Evolutionary conservation across 371 early-diverging fungal species (phyloP).

Genomic region (Synchytrium microbalum): DNA sequence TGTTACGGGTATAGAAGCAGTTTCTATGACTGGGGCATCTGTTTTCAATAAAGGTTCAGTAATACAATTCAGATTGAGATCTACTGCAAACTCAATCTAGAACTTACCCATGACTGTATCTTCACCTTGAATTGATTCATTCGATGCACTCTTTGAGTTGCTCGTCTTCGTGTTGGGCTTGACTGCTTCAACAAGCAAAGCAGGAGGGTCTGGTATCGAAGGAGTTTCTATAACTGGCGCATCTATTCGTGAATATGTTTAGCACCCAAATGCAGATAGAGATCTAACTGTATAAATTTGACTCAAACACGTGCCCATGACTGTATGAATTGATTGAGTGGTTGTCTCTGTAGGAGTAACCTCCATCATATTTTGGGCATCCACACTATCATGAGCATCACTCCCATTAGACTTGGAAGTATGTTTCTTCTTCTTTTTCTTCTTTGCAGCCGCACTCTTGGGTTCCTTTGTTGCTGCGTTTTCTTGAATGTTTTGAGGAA

Average conservation of each 20-base stretch:
- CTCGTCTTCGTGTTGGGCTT: not conserved
- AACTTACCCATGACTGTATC: no score
- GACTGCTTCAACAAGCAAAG: no score
- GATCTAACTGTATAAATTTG: not conserved
- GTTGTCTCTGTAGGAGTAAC: not conserved
- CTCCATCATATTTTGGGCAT: not conserved
- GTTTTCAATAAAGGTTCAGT: not conserved
- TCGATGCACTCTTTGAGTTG: not conserved
- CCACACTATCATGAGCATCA: not conserved
- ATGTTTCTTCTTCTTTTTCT: not conserved
- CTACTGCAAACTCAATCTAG: no score
- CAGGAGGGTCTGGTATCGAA: not conserved
- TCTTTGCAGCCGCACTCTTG: not conserved
- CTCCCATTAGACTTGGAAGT: not conserved
- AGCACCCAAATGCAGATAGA: not conserved
- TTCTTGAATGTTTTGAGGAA: not conserved
- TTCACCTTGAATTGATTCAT: no score
- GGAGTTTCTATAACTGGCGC: not conserved
- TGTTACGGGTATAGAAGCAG: not conserved
- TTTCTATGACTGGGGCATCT: not conserved
- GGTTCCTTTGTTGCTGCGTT: not conserved
- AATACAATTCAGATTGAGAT: not conserved
- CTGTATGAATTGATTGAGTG: not conserved
- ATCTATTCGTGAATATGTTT: not conserved
- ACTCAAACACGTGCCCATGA: not conserved